These are phyloP conservation scores for Nothophytophthora sp. DNA, from an alignment of 352 stramenopile genomes.

Conservation along the genomic window DNA sequence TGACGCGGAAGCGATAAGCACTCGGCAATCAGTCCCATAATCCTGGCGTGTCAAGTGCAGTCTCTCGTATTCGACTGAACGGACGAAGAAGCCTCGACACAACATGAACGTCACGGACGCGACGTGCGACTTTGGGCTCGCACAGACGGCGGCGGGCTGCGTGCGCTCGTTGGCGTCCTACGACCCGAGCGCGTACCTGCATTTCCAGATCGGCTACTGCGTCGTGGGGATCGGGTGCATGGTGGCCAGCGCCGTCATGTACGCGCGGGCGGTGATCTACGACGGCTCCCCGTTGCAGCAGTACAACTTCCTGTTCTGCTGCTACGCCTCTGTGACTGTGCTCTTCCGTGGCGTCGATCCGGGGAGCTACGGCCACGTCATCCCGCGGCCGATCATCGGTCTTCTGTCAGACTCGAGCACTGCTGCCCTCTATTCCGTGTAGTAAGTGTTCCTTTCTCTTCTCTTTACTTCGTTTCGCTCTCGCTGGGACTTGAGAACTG, in stretches of 20 bases:
- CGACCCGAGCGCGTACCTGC: constrained; percentile 25
- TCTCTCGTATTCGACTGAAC: too few species aligned
- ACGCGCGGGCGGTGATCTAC: constrained; percentile 34
- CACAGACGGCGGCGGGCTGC: constrained; percentile 35
- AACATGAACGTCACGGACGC: constrained; percentile 43
- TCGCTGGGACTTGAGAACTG: background rate
- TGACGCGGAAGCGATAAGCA: too few species aligned
- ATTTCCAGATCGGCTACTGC: constrained; percentile 45
- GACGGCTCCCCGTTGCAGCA: constrained; percentile 49
- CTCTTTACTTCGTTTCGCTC: background rate
- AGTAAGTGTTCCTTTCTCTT: constrained; percentile 36
- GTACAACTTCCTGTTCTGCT: constrained; percentile 49
- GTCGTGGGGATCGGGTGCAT: constrained; percentile 35
- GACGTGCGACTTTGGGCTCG: constrained; percentile 62
- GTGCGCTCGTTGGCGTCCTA: constrained; percentile 44
- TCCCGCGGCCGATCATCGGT: constrained; percentile 35
- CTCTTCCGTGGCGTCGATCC: constrained; percentile 58
- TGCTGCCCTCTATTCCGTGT: constrained; percentile 57
- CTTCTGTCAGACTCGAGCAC: constrained; percentile 66
- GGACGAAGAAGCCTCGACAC: too few species aligned
- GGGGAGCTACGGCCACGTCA: constrained; percentile 46
- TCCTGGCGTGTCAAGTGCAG: too few species aligned
- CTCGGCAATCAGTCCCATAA: too few species aligned
- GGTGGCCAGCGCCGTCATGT: constrained; percentile 43
- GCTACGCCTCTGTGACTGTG: constrained; percentile 52